These are phyloP conservation scores for Euphorbia peplus DNA, from an alignment of 345 rosid species.

Conservation along the genomic window DNA sequence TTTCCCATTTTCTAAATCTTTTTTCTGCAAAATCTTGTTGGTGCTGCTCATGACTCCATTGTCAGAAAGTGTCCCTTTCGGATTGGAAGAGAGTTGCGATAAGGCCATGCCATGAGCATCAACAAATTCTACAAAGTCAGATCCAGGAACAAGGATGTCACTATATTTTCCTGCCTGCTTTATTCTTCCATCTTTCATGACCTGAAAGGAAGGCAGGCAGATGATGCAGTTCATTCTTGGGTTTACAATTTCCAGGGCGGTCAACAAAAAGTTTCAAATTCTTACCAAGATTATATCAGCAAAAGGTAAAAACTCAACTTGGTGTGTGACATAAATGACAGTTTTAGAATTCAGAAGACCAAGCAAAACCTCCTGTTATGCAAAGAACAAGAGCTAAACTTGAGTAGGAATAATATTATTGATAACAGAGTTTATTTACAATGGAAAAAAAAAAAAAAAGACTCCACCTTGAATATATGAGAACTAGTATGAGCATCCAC, in stretches of 20 bases:
- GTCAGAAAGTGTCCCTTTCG: slow-evolving; percentile 27
- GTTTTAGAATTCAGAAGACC: slow-evolving; percentile 49
- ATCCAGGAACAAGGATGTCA: slow-evolving; percentile 55
- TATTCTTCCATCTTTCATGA: slow-evolving; percentile 73
- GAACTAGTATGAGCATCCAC: slow-evolving; percentile 45
- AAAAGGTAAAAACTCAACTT: slow-evolving; percentile 55
- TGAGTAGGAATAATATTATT: not conserved
- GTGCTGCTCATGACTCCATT: slow-evolving; percentile 16
- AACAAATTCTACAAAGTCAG: slow-evolving; percentile 68
- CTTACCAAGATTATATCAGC: slow-evolving; percentile 70
- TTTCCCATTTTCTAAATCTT: slow-evolving; percentile 30
- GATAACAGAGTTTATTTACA: too few species aligned
- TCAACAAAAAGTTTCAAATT: slow-evolving; percentile 4
- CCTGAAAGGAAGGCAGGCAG: slow-evolving; percentile 15
- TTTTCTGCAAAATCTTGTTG: slow-evolving; percentile 8
- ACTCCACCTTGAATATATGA: slow-evolving; percentile 28
- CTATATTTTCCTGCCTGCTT: slow-evolving; percentile 66
- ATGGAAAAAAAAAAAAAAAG: too few species aligned
- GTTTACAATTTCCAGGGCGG: not conserved
- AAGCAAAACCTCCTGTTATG: slow-evolving; percentile 50
- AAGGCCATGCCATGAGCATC: slow-evolving; percentile 62
- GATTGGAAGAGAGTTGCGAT: slow-evolving; percentile 44
- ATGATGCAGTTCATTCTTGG: not conserved
- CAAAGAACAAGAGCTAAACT: not conserved
- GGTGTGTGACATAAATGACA: slow-evolving; percentile 64